phyloP scores from a whole-genome alignment of 2,329 filamentous ascomycete species.

The Claviceps sp. region DNA sequence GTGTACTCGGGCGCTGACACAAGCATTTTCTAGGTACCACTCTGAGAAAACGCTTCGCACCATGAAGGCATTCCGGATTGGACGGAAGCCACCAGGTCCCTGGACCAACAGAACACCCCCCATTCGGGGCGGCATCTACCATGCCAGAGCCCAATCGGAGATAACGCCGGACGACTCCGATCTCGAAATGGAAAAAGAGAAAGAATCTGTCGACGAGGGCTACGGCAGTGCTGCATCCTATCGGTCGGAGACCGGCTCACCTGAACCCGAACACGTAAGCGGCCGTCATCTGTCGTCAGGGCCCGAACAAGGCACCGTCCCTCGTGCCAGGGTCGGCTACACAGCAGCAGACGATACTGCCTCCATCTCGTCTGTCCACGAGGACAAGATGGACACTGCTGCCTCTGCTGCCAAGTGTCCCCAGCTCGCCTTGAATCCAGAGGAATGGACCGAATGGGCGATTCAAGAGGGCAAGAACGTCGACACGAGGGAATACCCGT shows the following conservation, averaged over 20 bases:
- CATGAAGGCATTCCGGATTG: conserved; percentile 49
- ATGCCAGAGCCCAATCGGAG: conserved; percentile 3
- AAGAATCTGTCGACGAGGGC: conserved; percentile 6
- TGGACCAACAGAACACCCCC: conserved; percentile 48
- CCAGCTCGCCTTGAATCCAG: conserved; percentile 5
- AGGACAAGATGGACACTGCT: background rate
- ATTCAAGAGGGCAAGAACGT: conserved; percentile 20
- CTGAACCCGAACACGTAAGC: conserved; percentile 1
- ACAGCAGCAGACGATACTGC: background rate
- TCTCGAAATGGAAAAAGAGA: conserved; percentile 5
- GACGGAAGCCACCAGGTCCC: conserved; percentile 35
- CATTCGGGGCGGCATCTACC: conserved; percentile 34
- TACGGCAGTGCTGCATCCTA: conserved; percentile 6
- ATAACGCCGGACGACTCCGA: conserved; percentile 8
- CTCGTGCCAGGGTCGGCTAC: conserved; percentile 2
- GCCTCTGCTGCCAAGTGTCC: background rate
- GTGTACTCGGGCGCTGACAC: conserved; percentile 8
- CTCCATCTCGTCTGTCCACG: background rate
- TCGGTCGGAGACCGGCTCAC: conserved; percentile 3
- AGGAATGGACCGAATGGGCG: conserved; percentile 22
- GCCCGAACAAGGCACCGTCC: background rate
- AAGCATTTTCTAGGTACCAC: conserved; percentile 37
- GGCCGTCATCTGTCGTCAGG: background rate
- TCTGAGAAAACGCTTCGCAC: conserved; percentile 35
- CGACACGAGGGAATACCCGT: conserved; percentile 31